Evolutionary conservation across 805 yeast species (phyloP).

Genomic region (Jamesozyma hellenica): DNA sequence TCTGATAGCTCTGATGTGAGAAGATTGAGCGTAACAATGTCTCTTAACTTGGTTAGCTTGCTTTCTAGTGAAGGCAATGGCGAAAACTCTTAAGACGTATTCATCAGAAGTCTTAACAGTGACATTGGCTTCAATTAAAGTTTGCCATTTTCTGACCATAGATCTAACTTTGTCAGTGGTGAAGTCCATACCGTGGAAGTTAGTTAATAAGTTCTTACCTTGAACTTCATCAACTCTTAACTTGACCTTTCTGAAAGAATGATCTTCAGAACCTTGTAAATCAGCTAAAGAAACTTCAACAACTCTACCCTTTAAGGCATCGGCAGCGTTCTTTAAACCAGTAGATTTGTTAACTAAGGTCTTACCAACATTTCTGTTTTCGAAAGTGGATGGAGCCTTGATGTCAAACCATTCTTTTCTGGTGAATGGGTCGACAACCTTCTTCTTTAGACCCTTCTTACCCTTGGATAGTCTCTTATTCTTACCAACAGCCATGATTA

Average conservation of each 20-base stretch:
- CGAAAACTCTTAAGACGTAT: conserved; percentile 90
- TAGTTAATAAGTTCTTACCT: conserved; percentile 95
- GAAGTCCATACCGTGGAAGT: conserved; percentile 98
- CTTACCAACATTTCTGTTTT: conserved; percentile 97
- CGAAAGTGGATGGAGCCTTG: conserved; percentile 97
- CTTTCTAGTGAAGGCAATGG: conserved; percentile 97
- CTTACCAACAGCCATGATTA: conserved; percentile 70
- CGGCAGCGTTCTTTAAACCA: conserved; percentile 95
- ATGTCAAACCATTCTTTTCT: conserved; percentile 97
- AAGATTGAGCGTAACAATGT: conserved; percentile 95
- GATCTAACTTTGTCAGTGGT: conserved; percentile 96
- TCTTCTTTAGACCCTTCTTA: conserved; percentile 97
- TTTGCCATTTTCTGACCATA: conserved; percentile 97
- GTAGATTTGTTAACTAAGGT: conserved; percentile 96
- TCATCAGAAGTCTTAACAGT: conserved; percentile 97
- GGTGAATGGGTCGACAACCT: conserved; percentile 98
- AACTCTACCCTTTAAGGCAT: conserved; percentile 95
- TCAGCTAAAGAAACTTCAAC: conserved; percentile 93
- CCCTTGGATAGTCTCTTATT: conserved; percentile 77
- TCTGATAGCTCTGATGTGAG: conserved; percentile 94
- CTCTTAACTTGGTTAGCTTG: conserved; percentile 93
- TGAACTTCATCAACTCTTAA: conserved; percentile 98
- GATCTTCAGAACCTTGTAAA: conserved; percentile 97
- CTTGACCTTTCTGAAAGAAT: conserved; percentile 92
- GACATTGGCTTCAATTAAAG: conserved; percentile 93